Evolutionary conservation across 1,284 basidiomycete species (phyloP).

Genomic region (Tremellales sp.): DNA sequence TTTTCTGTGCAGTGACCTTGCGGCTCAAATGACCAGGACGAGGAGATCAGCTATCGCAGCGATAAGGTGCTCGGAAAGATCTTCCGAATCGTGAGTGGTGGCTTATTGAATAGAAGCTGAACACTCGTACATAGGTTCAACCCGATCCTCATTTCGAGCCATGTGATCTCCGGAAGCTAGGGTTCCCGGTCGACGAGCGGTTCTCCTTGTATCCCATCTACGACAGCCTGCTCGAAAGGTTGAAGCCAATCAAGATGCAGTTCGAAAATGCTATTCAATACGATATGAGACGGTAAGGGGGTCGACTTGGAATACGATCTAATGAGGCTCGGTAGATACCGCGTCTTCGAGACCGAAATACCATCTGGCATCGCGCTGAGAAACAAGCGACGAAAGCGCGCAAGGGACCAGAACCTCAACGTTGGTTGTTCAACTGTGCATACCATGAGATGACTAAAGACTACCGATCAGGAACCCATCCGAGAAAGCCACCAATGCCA

Average conservation of each 20-base stretch:
- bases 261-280: slow-evolving; percentile 36
- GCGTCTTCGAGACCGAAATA: slow-evolving; percentile 36
- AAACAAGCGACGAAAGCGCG: slow-evolving; percentile 34
- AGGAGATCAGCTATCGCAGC: slow-evolving; percentile 28
- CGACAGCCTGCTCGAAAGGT: slow-evolving; percentile 20
- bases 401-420: slow-evolving; percentile 35
- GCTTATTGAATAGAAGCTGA: not conserved
- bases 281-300: slow-evolving; percentile 31
- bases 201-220: slow-evolving; percentile 25
- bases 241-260: slow-evolving; percentile 33
- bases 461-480: slow-evolving; percentile 32
- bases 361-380: slow-evolving; percentile 35
- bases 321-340: slow-evolving; percentile 21
- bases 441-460: not conserved
- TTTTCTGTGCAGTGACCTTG: not conserved
- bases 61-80: slow-evolving; percentile 40
- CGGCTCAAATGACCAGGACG: slow-evolving; percentile 14
- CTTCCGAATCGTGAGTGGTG: slow-evolving; percentile 35
- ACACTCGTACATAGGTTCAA: slow-evolving; percentile 21
- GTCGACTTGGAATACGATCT: not conserved
- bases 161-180: slow-evolving; percentile 20
- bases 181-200: slow-evolving; percentile 23
- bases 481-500: slow-evolving; percentile 28
- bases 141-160: slow-evolving; percentile 32
- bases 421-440: slow-evolving; percentile 11